These are phyloP conservation scores for Gynochthodes officinalis DNA, from an alignment of 257 asterid genomes.

Conservation along the genomic window DNA sequence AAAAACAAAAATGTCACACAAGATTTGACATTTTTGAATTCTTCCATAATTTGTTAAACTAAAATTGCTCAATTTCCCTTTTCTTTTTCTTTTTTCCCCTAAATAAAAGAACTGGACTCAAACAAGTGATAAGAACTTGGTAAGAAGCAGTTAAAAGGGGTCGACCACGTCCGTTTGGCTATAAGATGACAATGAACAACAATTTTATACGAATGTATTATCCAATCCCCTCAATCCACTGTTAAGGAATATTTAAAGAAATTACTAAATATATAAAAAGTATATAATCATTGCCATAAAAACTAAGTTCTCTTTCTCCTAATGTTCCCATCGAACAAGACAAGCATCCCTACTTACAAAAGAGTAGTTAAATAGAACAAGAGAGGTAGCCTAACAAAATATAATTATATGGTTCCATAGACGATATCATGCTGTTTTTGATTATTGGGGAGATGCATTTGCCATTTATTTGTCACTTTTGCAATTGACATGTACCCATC, in stretches of 20 bases:
- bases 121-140: slow-evolving; percentile 8
- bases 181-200: slow-evolving; percentile 12
- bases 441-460: slow-evolving; percentile 6
- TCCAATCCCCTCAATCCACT: too few relatives aligned
- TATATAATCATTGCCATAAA: too few relatives aligned
- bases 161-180: slow-evolving; percentile 14
- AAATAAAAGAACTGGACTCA: too few relatives aligned
- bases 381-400: not conserved
- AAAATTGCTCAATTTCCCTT: too few relatives aligned
- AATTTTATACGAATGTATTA: too few relatives aligned
- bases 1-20: too few relatives aligned
- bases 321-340: slow-evolving; percentile 13
- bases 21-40: too few relatives aligned
- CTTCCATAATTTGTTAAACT: too few relatives aligned
- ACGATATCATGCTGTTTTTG: not conserved
- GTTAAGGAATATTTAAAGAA: too few relatives aligned
- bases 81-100: not conserved
- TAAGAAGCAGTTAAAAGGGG: slow-evolving; percentile 3
- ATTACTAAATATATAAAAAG: too few relatives aligned
- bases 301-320: slow-evolving; percentile 12
- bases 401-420: not conserved
- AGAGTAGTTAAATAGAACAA: not conserved
- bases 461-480: slow-evolving; percentile 6
- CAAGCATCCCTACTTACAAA: not conserved
- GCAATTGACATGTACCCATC: not conserved